A percentile compares a stretch with the other conserved stretches of the same genome.
Conservation (phyloP, 148 eudicot species). For the Persicaria maculosa region DNA sequence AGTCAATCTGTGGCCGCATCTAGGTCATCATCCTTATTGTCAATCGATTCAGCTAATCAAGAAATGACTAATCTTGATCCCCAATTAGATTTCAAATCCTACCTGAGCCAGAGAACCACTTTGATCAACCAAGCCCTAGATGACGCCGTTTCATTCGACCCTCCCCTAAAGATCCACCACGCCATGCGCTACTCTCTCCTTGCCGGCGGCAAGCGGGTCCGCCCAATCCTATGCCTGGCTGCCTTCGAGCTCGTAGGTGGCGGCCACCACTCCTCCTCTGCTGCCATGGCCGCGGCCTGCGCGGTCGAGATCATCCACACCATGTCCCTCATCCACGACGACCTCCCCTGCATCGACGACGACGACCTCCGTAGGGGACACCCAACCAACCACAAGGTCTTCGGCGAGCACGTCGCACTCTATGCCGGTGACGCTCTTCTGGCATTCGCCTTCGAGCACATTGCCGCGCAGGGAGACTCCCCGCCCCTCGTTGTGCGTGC, state of each 20-base stretch:
- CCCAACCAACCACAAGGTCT: slow-evolving; percentile 59
- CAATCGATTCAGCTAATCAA: too few relatives aligned
- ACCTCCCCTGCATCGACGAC: slow-evolving; percentile 71
- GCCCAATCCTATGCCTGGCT: slow-evolving; percentile 61
- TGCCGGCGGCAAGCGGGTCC: slow-evolving; percentile 70
- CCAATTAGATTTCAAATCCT: slow-evolving; percentile 41
- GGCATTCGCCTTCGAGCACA: slow-evolving; percentile 48
- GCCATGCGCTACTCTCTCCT: slow-evolving; percentile 65
- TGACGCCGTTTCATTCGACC: slow-evolving; percentile 28
- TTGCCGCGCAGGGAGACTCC: slow-evolving; percentile 28
- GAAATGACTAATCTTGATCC: too few relatives aligned
- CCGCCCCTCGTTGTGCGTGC: slow-evolving; percentile 29
- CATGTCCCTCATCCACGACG: slow-evolving; percentile 67
- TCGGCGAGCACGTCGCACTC: slow-evolving; percentile 59
- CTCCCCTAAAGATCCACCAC: slow-evolving; percentile 47
- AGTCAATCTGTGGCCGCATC: too few relatives aligned
- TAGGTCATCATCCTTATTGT: too few relatives aligned
- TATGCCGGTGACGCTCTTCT: slow-evolving; percentile 56
- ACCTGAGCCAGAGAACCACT: slow-evolving; percentile 35
- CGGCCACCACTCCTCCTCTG: slow-evolving; percentile 31
- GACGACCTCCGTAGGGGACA: slow-evolving; percentile 70
- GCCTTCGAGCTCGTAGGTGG: slow-evolving; percentile 69
- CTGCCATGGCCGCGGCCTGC: slow-evolving; percentile 68
- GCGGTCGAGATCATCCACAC: slow-evolving; percentile 78
- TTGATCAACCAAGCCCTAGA: slow-evolving; percentile 43